Base-by-base conservation (phyloP, 2,329 filamentous ascomycete species). In the Alternaria tenuissima region DNA sequence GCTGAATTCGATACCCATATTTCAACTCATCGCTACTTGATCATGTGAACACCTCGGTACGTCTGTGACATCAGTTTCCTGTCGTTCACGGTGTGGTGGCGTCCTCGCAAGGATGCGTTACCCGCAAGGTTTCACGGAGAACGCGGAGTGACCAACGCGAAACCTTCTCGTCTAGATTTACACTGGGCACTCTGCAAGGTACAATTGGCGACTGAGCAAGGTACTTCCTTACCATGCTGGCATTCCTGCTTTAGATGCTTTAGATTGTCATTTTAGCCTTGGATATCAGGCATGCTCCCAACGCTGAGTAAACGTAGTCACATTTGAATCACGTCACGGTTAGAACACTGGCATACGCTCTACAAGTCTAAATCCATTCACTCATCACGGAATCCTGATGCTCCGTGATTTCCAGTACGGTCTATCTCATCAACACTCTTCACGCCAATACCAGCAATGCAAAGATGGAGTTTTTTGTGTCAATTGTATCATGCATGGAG, bases 401-500 rank as follows among this genome's bases (percentile, higher is more conserved):
- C 16, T 38, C 26, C 30, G 38, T 36, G 24, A 46, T 18, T 30
- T 46, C 52, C 32, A 49, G 56, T 49, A 52, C 22, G 39, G 8
- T 14, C 24, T 28, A 28, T 38, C 22, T 55, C 52, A 62, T 57
- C 34, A 52, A 59, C 57, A 44, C 46, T 53, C 39, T 61, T 24
- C 28, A 57, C 42, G 43, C 43, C 36, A 62, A 26, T 36, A 49
- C 57, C 52, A 66, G 53, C 34, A 61, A 59, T 47, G 47, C 60
- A 61, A 58, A 53, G 51, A 57, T 44, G 39, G 58, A 36, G 58
- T 47, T 58, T 60, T 61, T 61, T 49, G 53, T 59, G 41, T 53
- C 61, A 62, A 61, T 52, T 39, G 57, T 47, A 62, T 56, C 61
- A 56, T 61, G 61, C 61, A 61, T 64, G 61, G 59, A 62, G 61